Evolutionary conservation across 176 grass and related monocot genomes (phyloP).

Genomic region (Ampelocalamus luodianensis): DNA sequence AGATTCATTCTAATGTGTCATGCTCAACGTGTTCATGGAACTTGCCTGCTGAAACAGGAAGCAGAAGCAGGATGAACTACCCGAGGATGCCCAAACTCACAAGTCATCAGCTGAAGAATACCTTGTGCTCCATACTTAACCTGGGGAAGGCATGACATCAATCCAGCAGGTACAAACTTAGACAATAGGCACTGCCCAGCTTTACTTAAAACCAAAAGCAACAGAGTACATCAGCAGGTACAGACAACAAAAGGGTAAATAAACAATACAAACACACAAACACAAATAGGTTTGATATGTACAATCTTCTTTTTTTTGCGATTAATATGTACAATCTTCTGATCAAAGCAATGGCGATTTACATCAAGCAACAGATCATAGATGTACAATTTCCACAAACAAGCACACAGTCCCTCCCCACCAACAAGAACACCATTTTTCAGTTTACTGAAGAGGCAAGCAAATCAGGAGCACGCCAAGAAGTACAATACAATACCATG

Average conservation of each 20-base stretch:
- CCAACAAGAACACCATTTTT: neutral
- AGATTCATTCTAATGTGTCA: constrained; percentile 44
- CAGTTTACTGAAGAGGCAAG: neutral
- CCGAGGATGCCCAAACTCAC: constrained; percentile 1
- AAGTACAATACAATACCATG: neutral
- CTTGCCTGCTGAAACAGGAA: constrained; percentile 38
- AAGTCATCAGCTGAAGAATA: constrained; percentile 36
- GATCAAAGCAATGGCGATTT: neutral
- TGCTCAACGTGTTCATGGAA: constrained; percentile 37
- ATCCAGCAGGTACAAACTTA: neutral
- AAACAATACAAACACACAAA: neutral
- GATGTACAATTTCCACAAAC: neutral
- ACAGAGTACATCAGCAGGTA: neutral
- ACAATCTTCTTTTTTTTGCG: neutral
- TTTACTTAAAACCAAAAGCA: neutral
- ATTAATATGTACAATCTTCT: neutral
- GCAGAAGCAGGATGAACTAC: constrained; percentile 31
- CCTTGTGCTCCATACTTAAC: neutral
- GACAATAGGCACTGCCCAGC: neutral
- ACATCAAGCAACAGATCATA: neutral
- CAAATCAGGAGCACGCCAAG: neutral
- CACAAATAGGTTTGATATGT: neutral
- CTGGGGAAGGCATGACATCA: neutral
- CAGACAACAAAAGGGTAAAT: neutral
- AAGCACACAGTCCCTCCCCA: neutral